Evolutionary conservation across 495 filamentous ascomycete genomes (phyloP), one percentile per base, ranked within the genome.

Genomic region (Penicillium cosmopolitanum): DNA sequence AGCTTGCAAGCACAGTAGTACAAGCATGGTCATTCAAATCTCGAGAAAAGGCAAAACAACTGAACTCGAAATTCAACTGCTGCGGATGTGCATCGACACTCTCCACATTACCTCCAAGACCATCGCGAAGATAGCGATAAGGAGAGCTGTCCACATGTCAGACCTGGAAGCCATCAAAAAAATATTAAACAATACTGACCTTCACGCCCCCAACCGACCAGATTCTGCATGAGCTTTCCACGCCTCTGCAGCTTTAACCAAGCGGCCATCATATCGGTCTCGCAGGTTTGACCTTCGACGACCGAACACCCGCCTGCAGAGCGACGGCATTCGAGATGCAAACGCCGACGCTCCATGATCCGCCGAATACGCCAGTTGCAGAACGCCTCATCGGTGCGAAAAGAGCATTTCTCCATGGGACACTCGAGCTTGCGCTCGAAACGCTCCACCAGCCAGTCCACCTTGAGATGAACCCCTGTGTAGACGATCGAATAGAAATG

Each of bases 361-460:
- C 64, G 58, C 9, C 75, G 66, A 31, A 80, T 72, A 7, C 74
- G 63, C 59, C 54, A 58, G 55, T 78, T 79, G 56, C 77, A 80
- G 56, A 80, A 80, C 0, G 67, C 59, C 40, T 77, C 76, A 56
- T 80, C 77, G 0, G 76, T 80, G 2, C 74, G 72, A 42, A 80
- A 76, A 0, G 76, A 80, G 60, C 77, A 80, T 50, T 78, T 70
- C 62, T 80, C 77, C 73, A 79, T 79, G 5, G 77, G 77, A 56
- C 76, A 79, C 48, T 80, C 77, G 1, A 80, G 73, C 12, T 76
- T 78, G 15, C 60, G 67, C 51, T 78, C 73, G 47, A 80, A 82
- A 16, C 87, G 80, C 60, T 86, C 80, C 34, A 88, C 77, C 0
- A 90, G 73, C 87, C 87, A 90, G 62, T 84, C 80, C 6, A 90